A percentile compares a stretch with the other conserved stretches of the same genome.
Evolutionary conservation across 2,329 filamentous ascomycete species (phyloP).

Genomic region (Botrytis elliptica): DNA sequence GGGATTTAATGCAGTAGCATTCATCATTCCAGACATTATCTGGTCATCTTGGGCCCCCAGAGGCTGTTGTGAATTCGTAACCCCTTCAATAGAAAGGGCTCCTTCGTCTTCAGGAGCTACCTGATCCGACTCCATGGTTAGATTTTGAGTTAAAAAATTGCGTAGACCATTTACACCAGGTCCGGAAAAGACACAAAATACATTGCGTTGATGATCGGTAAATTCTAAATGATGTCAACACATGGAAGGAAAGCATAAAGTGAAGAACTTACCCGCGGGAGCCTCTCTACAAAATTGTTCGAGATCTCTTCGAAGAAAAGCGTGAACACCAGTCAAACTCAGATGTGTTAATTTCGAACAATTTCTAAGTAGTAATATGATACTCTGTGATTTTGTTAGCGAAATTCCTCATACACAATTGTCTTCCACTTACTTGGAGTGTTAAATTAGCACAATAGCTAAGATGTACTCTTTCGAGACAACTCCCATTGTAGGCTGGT

Average conservation of each 20-base stretch:
- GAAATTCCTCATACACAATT: neutral
- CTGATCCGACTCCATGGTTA: conserved; percentile 47
- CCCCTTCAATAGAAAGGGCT: conserved; percentile 39
- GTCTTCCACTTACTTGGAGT: conserved; percentile 60
- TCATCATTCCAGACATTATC: conserved; percentile 19
- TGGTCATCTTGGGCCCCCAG: conserved; percentile 26
- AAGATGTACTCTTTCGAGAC: conserved; percentile 86
- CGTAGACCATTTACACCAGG: conserved; percentile 76
- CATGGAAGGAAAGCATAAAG: neutral
- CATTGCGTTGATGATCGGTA: conserved; percentile 88
- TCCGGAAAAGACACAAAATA: conserved; percentile 97
- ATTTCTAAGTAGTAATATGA: conserved; percentile 82
- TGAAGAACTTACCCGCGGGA: conserved; percentile 59
- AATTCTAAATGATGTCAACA: conserved; percentile 62
- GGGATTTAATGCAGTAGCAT: neutral
- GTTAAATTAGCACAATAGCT: conserved; percentile 91
- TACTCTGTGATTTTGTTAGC: conserved; percentile 62
- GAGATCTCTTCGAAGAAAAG: conserved; percentile 83
- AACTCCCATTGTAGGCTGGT: conserved; percentile 29
- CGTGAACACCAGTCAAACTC: conserved; percentile 88
- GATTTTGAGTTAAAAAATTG: conserved; percentile 75
- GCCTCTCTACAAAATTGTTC: conserved; percentile 83
- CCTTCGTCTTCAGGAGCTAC: conserved; percentile 86
- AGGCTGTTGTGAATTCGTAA: conserved; percentile 25
- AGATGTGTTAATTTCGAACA: conserved; percentile 92